Base-by-base conservation (phyloP, 495 filamentous ascomycete species). In the Bryoglossum gracile region DNA sequence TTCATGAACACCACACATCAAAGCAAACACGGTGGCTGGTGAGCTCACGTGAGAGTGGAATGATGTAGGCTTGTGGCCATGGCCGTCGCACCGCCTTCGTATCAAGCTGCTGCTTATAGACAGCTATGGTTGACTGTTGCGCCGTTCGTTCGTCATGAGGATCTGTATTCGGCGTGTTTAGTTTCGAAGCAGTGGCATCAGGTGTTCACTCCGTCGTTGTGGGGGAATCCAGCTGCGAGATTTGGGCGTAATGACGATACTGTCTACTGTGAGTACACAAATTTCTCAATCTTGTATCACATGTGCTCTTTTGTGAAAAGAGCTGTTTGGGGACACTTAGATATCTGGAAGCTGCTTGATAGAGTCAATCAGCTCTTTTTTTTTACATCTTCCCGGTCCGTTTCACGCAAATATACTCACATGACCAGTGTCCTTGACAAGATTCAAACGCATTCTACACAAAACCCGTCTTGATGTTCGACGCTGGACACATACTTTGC, bases 181-280 rank as follows among this genome's bases (percentile, higher is more conserved):
- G 80, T 82, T 16, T 78, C 72, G 58, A 72, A 61, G 38, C 65
- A 67, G 62, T 81, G 80, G 76, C 76, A 83, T 60, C 56, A 62
- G 37, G 64, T 77, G n/a, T 82, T 83, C 44, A 67, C 73, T 54
- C 77, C 79, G 1, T 73, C 73, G 52, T 64, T 85, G 0, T 85
- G 81, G 81, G 80, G 79, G n/a, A 70, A 78, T 56, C 81, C 81
- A 22, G 77, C 75, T 0, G 77, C 78, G 19, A 76, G 81, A 53
- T 84, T 83, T 58, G 78, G 77, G 24, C 73, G 68, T 10, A 72
- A 81, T 14, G 78, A 80, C 58, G 80, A 83, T 57, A 73, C 72
- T 4, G 77, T 83, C 34, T 84, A 81, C 54, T 70, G 75, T 78
- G 66, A 54, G 60, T 30, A 33, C 10, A 10, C 6, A 33, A 34